Evolutionary conservation across 164 flowering plant genomes (phyloP).

Genomic region (Annona cherimola): DNA sequence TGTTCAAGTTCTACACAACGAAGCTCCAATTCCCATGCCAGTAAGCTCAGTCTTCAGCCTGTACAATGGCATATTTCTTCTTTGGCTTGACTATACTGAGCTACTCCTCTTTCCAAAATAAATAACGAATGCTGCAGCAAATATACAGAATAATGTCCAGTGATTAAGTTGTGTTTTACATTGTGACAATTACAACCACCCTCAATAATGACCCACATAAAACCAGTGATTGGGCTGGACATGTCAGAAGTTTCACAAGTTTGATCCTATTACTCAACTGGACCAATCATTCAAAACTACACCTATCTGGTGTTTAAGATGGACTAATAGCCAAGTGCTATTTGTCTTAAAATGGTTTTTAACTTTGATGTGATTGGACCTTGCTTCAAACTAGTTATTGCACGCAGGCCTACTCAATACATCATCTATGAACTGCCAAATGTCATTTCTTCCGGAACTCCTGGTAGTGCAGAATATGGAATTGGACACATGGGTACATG

Average conservation of each 20-base stretch:
- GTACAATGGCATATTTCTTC: background rate
- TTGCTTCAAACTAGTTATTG: no score
- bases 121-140: no score
- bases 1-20: slow-evolving; percentile 48
- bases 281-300: background rate
- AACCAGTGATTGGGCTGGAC: background rate
- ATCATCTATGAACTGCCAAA: no score
- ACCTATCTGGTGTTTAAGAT: background rate
- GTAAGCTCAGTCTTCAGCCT: slow-evolving; percentile 28
- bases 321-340: background rate
- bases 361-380: no score
- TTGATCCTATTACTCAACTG: background rate
- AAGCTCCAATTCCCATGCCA: slow-evolving; percentile 66
- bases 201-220: background rate
- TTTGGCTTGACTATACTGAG: background rate
- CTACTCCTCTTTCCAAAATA: background rate
- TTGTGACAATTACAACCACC: background rate
- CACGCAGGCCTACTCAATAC: no score
- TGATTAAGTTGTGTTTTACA: background rate
- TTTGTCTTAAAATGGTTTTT: no score
- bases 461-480: no score
- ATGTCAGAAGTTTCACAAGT: background rate
- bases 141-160: background rate
- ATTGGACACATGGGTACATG: no score
- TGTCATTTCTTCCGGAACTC: no score